These are phyloP conservation scores for Blastomyces emzantsi DNA, from an alignment of 2,329 filamentous ascomycete genomes.

Conservation along the genomic window DNA sequence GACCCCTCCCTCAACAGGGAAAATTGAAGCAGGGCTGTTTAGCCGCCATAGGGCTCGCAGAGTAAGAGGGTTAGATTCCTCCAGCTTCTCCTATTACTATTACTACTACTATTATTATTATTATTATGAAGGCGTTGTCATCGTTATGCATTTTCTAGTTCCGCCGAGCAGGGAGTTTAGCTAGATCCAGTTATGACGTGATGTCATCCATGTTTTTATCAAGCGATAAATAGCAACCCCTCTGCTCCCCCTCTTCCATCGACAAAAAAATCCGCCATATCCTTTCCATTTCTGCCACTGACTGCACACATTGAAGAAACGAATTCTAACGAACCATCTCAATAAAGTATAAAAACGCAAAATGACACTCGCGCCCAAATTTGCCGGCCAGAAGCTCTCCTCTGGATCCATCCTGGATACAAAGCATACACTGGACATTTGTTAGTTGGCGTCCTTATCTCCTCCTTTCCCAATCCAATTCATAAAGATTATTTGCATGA, in stretches of 20 bases:
- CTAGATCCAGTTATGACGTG: background rate
- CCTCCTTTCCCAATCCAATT: background rate
- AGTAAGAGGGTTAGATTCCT: background rate
- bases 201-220: background rate
- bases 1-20: background rate
- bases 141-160: background rate
- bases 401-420: constrained; percentile 17
- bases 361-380: constrained; percentile 54
- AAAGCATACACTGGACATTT: constrained; percentile 33
- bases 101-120: background rate
- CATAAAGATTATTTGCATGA: background rate
- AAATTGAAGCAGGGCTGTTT: background rate
- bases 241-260: background rate
- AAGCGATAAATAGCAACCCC: background rate
- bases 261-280: background rate
- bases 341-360: background rate
- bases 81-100: background rate
- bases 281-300: background rate
- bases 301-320: background rate
- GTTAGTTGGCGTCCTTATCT: constrained; percentile 21
- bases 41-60: background rate
- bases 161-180: background rate
- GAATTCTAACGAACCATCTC: background rate
- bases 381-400: constrained; percentile 43
- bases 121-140: background rate